Conservation (phyloP, 2,329 filamentous ascomycete species). For the Sclerotinia glacialis region DNA sequence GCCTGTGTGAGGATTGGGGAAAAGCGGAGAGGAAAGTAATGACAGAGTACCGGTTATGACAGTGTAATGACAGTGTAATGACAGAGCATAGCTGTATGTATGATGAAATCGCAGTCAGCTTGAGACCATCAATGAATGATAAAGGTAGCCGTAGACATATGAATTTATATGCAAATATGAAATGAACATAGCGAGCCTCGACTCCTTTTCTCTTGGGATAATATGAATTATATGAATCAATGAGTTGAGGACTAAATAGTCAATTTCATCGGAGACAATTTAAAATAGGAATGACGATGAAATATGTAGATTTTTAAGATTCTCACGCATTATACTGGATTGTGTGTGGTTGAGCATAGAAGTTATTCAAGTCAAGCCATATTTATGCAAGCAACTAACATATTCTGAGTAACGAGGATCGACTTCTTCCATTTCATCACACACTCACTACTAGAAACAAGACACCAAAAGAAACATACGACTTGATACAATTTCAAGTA, state of each 20-base stretch:
- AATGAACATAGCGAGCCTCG: not conserved
- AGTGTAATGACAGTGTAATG: no score
- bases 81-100: no score
- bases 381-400: conserved; percentile 31
- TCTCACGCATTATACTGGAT: conserved; percentile 1
- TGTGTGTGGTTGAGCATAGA: conserved; percentile 6
- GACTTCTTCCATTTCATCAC: conserved; percentile 20
- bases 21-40: not conserved
- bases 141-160: not conserved
- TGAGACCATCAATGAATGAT: conserved; percentile 1
- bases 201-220: not conserved
- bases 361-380: conserved; percentile 24
- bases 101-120: not conserved
- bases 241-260: not conserved
- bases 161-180: not conserved
- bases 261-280: conserved; percentile 17
- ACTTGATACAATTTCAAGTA: conserved; percentile 27
- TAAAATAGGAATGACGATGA: conserved; percentile 22
- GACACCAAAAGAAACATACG: conserved; percentile 23
- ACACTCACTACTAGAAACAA: conserved; percentile 22
- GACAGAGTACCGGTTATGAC: no score
- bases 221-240: not conserved
- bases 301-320: conserved; percentile 13
- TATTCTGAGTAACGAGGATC: conserved; percentile 28
- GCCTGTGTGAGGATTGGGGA: not conserved